A percentile compares a stretch with the other conserved stretches of the same genome.
These are phyloP conservation scores for Kalmanozyma brasiliensis DNA, from an alignment of 1,284 basidiomycete species.

Conservation along the genomic window DNA sequence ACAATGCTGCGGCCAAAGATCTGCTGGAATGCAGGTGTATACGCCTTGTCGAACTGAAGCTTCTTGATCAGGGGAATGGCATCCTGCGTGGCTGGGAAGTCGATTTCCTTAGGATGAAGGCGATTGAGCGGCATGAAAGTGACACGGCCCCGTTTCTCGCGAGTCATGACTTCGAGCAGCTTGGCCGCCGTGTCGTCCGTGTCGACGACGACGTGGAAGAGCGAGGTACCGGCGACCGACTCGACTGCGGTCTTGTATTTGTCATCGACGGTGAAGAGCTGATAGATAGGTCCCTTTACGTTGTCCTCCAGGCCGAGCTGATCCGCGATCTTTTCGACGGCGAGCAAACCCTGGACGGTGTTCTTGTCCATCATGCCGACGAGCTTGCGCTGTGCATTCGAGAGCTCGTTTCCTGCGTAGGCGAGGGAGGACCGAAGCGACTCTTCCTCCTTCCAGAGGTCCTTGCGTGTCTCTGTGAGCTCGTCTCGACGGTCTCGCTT, in stretches of 20 bases:
- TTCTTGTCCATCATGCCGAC: constrained; percentile 91
- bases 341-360: constrained; percentile 84
- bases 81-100: constrained; percentile 78
- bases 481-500: constrained; percentile 66
- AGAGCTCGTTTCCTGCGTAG: constrained; percentile 83
- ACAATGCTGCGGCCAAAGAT: constrained; percentile 99
- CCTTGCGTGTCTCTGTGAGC: constrained; percentile 66
- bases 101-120: constrained; percentile 78
- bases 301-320: constrained; percentile 75
- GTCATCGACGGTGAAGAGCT: constrained; percentile 90
- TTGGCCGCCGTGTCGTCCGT: constrained; percentile 88
- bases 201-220: constrained; percentile 98
- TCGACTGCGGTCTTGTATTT: constrained; percentile 94
- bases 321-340: constrained; percentile 83
- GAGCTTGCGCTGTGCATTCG: constrained; percentile 79
- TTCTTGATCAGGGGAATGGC: constrained; percentile 83
- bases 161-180: constrained; percentile 90
- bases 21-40: constrained; percentile 89
- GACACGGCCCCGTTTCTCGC: constrained; percentile 89
- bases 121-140: constrained; percentile 99
- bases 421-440: constrained; percentile 79
- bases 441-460: constrained; percentile 78
- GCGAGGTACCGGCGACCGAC: constrained; percentile 89
- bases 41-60: constrained; percentile 79
- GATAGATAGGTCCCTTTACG: constrained; percentile 93